These are phyloP conservation scores for Butyriboletus loyo DNA, from an alignment of 768 basidiomycete genomes.

Conservation along the genomic window DNA sequence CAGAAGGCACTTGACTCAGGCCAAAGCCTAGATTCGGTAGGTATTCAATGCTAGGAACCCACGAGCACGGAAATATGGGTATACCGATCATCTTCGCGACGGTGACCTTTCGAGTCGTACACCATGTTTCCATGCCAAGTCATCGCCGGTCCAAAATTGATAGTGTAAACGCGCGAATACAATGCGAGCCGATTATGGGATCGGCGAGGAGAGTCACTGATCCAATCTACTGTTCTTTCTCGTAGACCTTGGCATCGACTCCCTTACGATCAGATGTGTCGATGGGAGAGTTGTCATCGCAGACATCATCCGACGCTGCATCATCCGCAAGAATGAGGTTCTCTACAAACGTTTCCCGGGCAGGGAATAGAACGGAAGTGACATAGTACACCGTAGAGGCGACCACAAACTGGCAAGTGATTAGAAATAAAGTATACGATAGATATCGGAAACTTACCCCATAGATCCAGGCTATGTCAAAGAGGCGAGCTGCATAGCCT, in stretches of 20 bases:
- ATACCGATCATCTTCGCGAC: conserved; percentile 11
- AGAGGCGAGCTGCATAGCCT: conserved; percentile 54
- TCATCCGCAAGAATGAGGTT: conserved; percentile 25
- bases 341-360: conserved; percentile 26
- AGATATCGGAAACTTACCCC: conserved; percentile 46
- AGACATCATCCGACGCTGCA: not conserved
- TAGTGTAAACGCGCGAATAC: conserved; percentile 1
- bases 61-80: not conserved
- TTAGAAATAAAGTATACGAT: not conserved
- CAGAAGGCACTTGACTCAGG: conserved; percentile 8
- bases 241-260: not conserved
- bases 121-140: not conserved
- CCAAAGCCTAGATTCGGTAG: conserved; percentile 4
- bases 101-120: conserved; percentile 6
- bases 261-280: not conserved
- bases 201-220: conserved; percentile 7
- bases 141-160: not conserved
- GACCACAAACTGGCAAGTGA: conserved; percentile 19
- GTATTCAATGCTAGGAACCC: not conserved
- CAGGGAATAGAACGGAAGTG: conserved; percentile 25
- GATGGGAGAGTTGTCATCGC: not conserved
- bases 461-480: conserved; percentile 74
- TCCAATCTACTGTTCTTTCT: conserved; percentile 1
- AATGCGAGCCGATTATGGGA: conserved; percentile 1
- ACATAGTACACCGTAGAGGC: conserved; percentile 26